A percentile compares a stretch with the other conserved stretches of the same genome.
Conservation (phyloP, 805 yeast genomes). For the Lachancea kluyveri region DNA sequence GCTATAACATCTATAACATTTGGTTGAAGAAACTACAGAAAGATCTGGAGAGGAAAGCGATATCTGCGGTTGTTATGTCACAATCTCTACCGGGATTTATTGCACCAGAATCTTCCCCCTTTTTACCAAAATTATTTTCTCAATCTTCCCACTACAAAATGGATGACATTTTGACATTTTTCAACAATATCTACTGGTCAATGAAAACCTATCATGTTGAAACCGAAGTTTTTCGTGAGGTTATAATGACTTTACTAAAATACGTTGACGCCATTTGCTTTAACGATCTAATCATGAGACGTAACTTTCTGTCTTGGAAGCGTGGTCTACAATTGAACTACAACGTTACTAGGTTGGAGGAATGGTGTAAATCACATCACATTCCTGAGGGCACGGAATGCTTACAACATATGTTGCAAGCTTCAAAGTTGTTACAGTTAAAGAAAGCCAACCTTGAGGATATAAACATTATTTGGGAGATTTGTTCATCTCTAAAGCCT, state of each 20-base stretch:
- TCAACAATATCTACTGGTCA: conserved; percentile 87
- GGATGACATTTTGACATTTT: conserved; percentile 89
- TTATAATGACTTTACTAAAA: conserved; percentile 72
- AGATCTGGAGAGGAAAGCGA: conserved; percentile 81
- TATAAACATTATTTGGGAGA: conserved; percentile 86
- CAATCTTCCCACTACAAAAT: conserved; percentile 70
- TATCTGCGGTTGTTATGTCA: conserved; percentile 90
- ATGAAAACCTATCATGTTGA: conserved; percentile 89
- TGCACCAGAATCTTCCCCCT: conserved; percentile 75
- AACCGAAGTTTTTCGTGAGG: conserved; percentile 75
- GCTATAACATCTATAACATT: conserved; percentile 89
- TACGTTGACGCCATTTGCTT: conserved; percentile 91
- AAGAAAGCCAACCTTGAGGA: conserved; percentile 86
- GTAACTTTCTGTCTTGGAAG: conserved; percentile 94
- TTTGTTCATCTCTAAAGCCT: conserved; percentile 90
- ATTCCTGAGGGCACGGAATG: conserved; percentile 81
- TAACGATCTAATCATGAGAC: conserved; percentile 91
- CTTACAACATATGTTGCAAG: conserved; percentile 82
- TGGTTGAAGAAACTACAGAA: conserved; percentile 96
- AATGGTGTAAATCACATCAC: conserved; percentile 95
- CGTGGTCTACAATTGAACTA: conserved; percentile 95
- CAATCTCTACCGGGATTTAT: conserved; percentile 95
- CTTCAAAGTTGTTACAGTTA: conserved; percentile 87
- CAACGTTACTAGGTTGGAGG: conserved; percentile 93
- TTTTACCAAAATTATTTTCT: conserved; percentile 75